These are phyloP conservation scores for Aspergillus funiculosus DNA, from an alignment of 495 filamentous ascomycete genomes.

Conservation along the genomic window DNA sequence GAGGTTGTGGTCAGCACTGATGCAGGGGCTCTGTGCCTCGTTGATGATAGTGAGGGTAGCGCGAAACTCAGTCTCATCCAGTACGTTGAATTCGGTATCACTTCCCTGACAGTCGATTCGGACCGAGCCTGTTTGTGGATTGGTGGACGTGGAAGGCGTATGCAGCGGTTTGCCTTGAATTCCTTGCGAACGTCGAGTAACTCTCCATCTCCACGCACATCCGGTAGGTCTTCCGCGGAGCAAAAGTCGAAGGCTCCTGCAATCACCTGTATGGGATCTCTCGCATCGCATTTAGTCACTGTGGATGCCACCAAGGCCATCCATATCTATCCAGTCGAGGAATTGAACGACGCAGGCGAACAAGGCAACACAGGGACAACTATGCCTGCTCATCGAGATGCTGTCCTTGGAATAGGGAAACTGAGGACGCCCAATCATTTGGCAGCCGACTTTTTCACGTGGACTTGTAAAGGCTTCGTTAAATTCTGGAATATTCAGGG, in stretches of 20 bases:
- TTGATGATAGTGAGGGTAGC: constrained; percentile 69
- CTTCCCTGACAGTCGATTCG: constrained; percentile 51
- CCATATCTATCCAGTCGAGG: constrained; percentile 49
- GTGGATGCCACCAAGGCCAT: constrained; percentile 70
- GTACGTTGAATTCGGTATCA: constrained; percentile 35
- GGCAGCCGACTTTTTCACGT: constrained; percentile 75
- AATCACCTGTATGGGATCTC: constrained; percentile 62
- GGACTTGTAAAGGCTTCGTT: constrained; percentile 71
- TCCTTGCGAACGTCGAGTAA: constrained; percentile 24
- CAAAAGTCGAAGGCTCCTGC: constrained; percentile 29
- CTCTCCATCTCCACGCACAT: constrained; percentile 25
- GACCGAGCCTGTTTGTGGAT: constrained; percentile 48
- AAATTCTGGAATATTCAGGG: constrained; percentile 78
- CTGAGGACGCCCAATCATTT: constrained; percentile 51
- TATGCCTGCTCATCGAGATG: constrained; percentile 66
- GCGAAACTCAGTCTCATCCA: constrained; percentile 51
- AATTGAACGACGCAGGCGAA: constrained; percentile 29
- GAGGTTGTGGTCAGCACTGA: constrained; percentile 47
- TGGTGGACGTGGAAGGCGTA: constrained; percentile 45
- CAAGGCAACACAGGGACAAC: constrained; percentile 23
- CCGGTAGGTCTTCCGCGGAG: constrained; percentile 20
- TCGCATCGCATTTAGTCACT: constrained; percentile 63
- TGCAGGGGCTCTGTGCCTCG: constrained; percentile 44
- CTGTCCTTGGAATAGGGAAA: constrained; percentile 68
- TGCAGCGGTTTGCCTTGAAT: constrained; percentile 37